Base-by-base conservation (phyloP, 2,329 filamentous ascomycete species). In the Colletotrichum sp. region DNA sequence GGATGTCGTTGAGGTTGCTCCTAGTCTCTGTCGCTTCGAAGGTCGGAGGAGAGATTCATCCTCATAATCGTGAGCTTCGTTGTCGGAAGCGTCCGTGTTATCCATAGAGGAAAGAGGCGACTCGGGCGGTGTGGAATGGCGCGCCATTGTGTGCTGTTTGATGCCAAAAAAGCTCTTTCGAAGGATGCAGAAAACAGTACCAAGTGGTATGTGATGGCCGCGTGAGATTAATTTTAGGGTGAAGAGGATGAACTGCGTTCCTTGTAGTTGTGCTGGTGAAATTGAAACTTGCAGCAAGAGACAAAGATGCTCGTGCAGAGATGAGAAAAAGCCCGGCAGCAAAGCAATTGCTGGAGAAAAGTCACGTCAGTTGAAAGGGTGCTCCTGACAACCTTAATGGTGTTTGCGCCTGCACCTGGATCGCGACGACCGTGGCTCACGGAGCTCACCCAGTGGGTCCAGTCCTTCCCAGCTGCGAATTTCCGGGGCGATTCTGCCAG, bases 1-100 rank as follows among this genome's bases (percentile, higher is more conserved):
- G 26, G 90, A 88, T 74, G 82, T 83, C 58, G 82, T 79, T 15
- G 83, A 84, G 12, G 79, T 80, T 34, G 82, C 82, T 38, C 81
- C 82, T 9, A 84, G 77, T 78, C 83, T 85, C 78, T 84, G 83
- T 71, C 83, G 80, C 77, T 85, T 85, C 1, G 80, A 82, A 12
- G 83, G 83, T 43, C 83, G 83, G 6, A 82, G 78, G 7, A 78
- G 73, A 1, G 82, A 76, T 21, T 76, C 80, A 34, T 83, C 83
- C 34, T 83, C 81, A 58, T 76, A 72, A 12, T 75, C 74, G 52
- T 76, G 67, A 21, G 64, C 68, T 61, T 78, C 77, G 9, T 78
- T 71, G 26, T 78, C 77, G 16, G 76, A 78, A 43, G 64, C 68
- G n/a, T 78, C 76, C 38, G 70, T 76, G 63, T 77, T 66, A 15